Base-by-base conservation (phyloP, 176 grass and related monocot species). In the barley (Hordeum vulgare) region DNA sequence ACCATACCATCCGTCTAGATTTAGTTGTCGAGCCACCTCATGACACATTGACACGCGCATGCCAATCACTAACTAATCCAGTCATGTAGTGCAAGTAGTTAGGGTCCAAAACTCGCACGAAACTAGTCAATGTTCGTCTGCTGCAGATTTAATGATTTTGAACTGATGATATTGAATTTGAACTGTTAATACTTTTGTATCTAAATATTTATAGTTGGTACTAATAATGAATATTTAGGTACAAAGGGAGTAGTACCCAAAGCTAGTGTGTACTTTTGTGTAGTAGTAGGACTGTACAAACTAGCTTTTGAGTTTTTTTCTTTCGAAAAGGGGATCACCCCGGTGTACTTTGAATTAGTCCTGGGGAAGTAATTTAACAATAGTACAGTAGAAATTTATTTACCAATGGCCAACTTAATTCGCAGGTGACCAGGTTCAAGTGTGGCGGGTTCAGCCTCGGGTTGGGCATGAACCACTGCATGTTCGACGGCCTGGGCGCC, bases 391-490 rank as follows among this genome's bases (percentile, higher is more conserved):
- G 20, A 56, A 56, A 6, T 25, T 40, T 41, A 58, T 42, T 51
- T n/a, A 5, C 47, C 4, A 25, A 1, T 51, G 62, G 8, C 3
- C n/a, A 72, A 71, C 33, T 71, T 8, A 1, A 11, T 27, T 18
- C 20, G 29, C 90, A 99, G 96, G 85, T 99, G 56, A 99, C 96
- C 11, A 88, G 85, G 64, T 99, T 99, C 85, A 81, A 61, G 27
- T 99, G 96, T 29, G 93, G 96, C 1, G 89, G 96, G 36, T 99
- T 99, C 85, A 68, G 80, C 51, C 83, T 99, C 3, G 96, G 96
- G 7, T 78, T 99, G 21, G 83, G 85, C 20, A 88, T 99, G 91
- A 94, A 99, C 80, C 96, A 99, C 77, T 99, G 96, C 89, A 99
- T 99, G 91, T 94, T 99, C 71, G 96, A 96, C 63, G 93, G 96